Base-by-base conservation (phyloP, 371 early-diverging fungal genomes). In the Chytridiales sp. region DNA sequence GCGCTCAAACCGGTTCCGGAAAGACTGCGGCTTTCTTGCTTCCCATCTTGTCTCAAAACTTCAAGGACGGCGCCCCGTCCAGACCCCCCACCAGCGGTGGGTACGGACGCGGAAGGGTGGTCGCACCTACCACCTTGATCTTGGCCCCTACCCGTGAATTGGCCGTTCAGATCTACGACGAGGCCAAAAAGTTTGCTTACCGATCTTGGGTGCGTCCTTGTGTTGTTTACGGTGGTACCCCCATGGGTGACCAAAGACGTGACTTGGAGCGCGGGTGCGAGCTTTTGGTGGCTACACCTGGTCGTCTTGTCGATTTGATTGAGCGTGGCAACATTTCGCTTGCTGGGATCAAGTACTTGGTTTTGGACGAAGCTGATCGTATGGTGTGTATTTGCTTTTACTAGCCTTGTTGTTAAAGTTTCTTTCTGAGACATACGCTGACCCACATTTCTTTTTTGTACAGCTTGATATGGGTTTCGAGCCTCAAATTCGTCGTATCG, bases 291-390 rank as follows among this genome's bases (percentile, higher is more conserved):
- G 99, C 99, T 21, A 98, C 99, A 0, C 99, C 99, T 9, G 99
- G 99, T 22, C 91, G 98, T 57, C 84, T 99, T 39, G 91, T 94
- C 11, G 99, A 98, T 69, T 75, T 98, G 62, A 80, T 99, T 34
- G 96, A 96, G 72, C 90, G 96, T 52, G 89, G 89, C 13, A 85
- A 87, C 46, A 74, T 97, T 39, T 89, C 91, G 30, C 83, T 97
- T 30, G 69, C 80, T 35, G 81, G 82, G 51, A 81, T 95, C 63
- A 79, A 83, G 50, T 95, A 91, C 68, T 76, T 99, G 31, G 94
- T 99, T 4, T 77, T 99, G 21, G 99, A 99, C 73, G 99, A 99
- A 78, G 99, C 99, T 24, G 99, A 99, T 78, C 90, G 98, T 61
- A 94, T 98, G 93, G 83, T 97, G 40, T 94, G 95, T 69, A 92